Evolutionary conservation across 129 eudicot species (phyloP), one percentile per base, ranked within the genome.

Genomic region (Apium graveolens): DNA sequence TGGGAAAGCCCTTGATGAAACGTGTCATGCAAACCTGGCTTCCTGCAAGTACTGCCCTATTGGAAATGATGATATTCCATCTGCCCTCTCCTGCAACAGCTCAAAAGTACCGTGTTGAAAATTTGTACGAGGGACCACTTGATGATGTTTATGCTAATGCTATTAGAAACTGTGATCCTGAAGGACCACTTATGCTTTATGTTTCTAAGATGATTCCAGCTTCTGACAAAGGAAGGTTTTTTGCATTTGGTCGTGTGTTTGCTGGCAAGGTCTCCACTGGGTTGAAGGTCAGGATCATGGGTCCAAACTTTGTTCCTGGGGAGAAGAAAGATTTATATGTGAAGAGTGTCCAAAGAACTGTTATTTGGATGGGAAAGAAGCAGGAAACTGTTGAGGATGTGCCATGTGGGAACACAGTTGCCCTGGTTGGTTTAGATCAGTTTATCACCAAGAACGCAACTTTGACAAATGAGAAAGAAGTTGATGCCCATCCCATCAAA

Each of bases 291-390:
- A 85, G 97, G 80, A 92, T 92, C 82, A 92, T 92, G 97, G 97
- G 97, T 43, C 97, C 92, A 2, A 92, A 92, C 88, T 92, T 45
- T 38, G 91, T 92, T 37, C 97, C 97, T 7, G 97, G 97, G 9
- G 95, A 92, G 84, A 92, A 91, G 74, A 91, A 92, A 76, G 97
- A 92, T 80, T 70, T 92, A 44, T 92, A 87, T 73, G 85, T 82
- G 12, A 92, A 92, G 87, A 87, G 89, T 84, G 95, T 92, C 29
- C 97, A 92, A 86, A 89, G 97, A 60, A 91, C 97, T 11, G 97
- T 91, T 76, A 91, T 91, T 74, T 91, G 97, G 97, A 92, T 92
- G 97, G 97, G 97, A 13, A 92, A 92, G 89, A 92, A 79, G 81
- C 97, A 92, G 80, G 95, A 92, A 79, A 92, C 95, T 0, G 97